Evolutionary conservation across 306 rosid species (phyloP).

Genomic region (Cicer arietinum): DNA sequence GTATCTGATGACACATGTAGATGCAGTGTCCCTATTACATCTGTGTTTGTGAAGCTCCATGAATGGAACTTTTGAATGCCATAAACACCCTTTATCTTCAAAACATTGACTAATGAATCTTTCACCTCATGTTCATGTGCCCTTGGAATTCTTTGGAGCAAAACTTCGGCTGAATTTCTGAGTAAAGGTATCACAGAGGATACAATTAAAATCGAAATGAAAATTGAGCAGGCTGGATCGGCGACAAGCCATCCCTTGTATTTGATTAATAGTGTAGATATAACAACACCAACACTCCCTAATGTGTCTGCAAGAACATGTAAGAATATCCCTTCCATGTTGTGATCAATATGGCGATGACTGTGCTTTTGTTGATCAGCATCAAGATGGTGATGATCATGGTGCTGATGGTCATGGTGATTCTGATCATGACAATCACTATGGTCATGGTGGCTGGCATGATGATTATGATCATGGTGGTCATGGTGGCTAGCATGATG

Average conservation of each 20-base stretch:
- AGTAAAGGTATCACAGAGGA: constrained; percentile 90
- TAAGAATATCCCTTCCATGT: constrained; percentile 97
- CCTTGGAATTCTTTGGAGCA: constrained; percentile 92
- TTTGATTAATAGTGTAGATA: constrained; percentile 88
- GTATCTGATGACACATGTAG: constrained; percentile 72
- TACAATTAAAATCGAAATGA: constrained; percentile 80
- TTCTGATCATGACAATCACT: not conserved
- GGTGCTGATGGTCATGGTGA: constrained; percentile 21
- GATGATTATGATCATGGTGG: constrained; percentile 30
- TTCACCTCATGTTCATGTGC: constrained; percentile 64
- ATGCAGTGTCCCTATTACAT: constrained; percentile 82
- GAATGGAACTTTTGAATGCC: constrained; percentile 70
- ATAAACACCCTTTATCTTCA: constrained; percentile 67
- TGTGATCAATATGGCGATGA: constrained; percentile 92
- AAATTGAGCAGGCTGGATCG: constrained; percentile 96
- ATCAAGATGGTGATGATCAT: constrained; percentile 37
- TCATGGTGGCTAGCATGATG: constrained; percentile 28
- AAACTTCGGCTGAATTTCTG: constrained; percentile 82
- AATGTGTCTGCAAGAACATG: constrained; percentile 95
- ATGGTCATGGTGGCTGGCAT: constrained; percentile 10
- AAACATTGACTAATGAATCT: constrained; percentile 58
- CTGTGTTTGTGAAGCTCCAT: constrained; percentile 89
- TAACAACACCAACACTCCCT: constrained; percentile 97
- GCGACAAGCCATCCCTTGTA: constrained; percentile 96
- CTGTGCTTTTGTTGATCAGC: constrained; percentile 50